Base-by-base conservation (phyloP, 148 eudicot species). In the Simmondsia chinensis region DNA sequence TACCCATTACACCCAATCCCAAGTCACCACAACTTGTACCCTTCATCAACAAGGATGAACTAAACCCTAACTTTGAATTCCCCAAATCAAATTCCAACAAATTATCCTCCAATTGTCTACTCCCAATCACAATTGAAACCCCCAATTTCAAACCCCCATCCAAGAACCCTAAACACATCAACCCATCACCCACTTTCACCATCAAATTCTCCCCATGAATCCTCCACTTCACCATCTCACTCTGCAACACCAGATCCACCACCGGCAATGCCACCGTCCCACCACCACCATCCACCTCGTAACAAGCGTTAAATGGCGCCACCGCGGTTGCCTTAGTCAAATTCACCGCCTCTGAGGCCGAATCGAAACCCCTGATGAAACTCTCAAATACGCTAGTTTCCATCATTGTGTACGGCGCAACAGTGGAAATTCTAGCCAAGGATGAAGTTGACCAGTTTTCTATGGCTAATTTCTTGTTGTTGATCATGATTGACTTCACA, bases 191-290 rank as follows among this genome's bases (percentile, higher is more conserved):
- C 11, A 82, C 65, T 14, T 50, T 44, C 43, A 82, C 88, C 94
- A 87, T 73, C 13, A 70, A 74, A 42, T 87, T 79, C 28, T 56
- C 47, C 39, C 75, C 82, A 31, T 66, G 6, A 1, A 87, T 64
- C 59, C 75, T 60, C 96, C 96, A 87, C 35, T 63, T 82, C 35
- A 87, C 94, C 82, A 82, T 66, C 71, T 74, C 96, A 58, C 94
- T 87, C 27, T 82, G 96, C 62, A 87, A 31, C 46, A 76, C 72
- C 20, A 87, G 38, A 28, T 87, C 94, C 18, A 87, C 59, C n/a
- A 43, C 50, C 2, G 96, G 96, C 15, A 66, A 81, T 1, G 17
- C 45, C 0, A 20, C 53, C 49, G 17, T 19, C 20, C 23, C 38
- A 4, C 3, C 50, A 8, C 22, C 29, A 38, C 42, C 54, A 2